These are phyloP conservation scores for Colletotrichum chlorophyti DNA, from an alignment of 2,329 filamentous ascomycete genomes.

Conservation along the genomic window DNA sequence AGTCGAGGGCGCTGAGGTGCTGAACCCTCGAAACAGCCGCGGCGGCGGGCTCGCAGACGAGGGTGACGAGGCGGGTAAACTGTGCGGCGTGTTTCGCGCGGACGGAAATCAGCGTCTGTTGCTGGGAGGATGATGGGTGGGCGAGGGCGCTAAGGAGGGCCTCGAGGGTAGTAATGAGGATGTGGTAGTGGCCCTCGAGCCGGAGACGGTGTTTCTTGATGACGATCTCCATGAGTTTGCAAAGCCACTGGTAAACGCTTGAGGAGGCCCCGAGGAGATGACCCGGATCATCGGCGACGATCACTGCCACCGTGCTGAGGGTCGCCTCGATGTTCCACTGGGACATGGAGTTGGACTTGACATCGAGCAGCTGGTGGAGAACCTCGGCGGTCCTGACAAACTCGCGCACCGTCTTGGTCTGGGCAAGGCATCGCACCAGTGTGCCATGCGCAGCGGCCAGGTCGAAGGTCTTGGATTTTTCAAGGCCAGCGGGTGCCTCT, in stretches of 20 bases:
- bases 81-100: constrained; percentile 53
- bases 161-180: constrained; percentile 61
- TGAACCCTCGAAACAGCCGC: constrained; percentile 58
- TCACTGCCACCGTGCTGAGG: constrained; percentile 50
- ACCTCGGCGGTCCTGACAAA: constrained; percentile 48
- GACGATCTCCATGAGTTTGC: constrained; percentile 60
- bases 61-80: constrained; percentile 62
- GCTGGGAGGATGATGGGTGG: constrained; percentile 38
- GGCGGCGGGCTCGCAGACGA: constrained; percentile 65
- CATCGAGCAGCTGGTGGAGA: constrained; percentile 55
- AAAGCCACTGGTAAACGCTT: constrained; percentile 53
- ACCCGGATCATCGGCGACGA: constrained; percentile 34
- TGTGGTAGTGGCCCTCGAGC: constrained; percentile 67
- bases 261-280: constrained; percentile 37
- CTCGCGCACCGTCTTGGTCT: constrained; percentile 37
- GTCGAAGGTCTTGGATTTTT: constrained; percentile 39
- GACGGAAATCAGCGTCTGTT: constrained; percentile 25
- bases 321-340: constrained; percentile 66
- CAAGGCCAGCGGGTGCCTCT: constrained; percentile 16
- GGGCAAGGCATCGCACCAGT: constrained; percentile 41
- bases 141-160: constrained; percentile 62
- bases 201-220: constrained; percentile 67
- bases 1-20: constrained; percentile 57
- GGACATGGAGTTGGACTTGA: constrained; percentile 55
- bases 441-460: constrained; percentile 50